phyloP scores from a whole-genome alignment of 1,284 basidiomycete species.

The Papiliotrema flavescens region DNA sequence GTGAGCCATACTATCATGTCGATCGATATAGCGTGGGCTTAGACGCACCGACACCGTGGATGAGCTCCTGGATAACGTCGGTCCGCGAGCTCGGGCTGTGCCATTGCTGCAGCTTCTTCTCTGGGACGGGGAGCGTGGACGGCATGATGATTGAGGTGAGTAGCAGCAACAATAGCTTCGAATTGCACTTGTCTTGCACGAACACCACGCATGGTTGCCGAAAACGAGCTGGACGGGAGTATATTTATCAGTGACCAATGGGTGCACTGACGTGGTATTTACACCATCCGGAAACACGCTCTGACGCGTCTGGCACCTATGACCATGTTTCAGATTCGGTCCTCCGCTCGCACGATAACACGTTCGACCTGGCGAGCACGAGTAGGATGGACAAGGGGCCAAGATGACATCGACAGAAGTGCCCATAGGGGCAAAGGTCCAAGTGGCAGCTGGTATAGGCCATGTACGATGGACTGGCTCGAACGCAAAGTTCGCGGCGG shows the following conservation, averaged over 20 bases:
- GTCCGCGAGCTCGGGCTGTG: slow-evolving; percentile 65
- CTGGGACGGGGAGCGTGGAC: slow-evolving; percentile 30
- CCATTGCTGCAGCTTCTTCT: slow-evolving; percentile 45
- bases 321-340: background rate
- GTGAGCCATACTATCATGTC: background rate
- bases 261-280: background rate
- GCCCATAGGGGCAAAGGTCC: slow-evolving; percentile 54
- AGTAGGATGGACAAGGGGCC: background rate
- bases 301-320: background rate
- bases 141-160: slow-evolving; percentile 18
- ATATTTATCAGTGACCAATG: background rate
- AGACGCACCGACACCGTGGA: slow-evolving; percentile 80
- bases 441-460: slow-evolving; percentile 73
- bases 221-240: background rate
- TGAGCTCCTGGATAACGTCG: slow-evolving; percentile 81
- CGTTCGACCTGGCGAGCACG: background rate
- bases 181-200: background rate
- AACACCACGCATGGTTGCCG: background rate
- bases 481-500: slow-evolving; percentile 75
- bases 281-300: no score
- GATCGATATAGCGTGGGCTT: background rate
- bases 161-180: background rate
- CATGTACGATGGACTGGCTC: slow-evolving; percentile 80
- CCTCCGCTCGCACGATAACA: background rate
- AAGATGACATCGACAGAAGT: slow-evolving; percentile 39